Percentiles rank a stretch among this genome's conserved stretches.
Conservation (phyloP, 2,329 filamentous ascomycete genomes). For the Exophiala phaeomuriformis region DNA sequence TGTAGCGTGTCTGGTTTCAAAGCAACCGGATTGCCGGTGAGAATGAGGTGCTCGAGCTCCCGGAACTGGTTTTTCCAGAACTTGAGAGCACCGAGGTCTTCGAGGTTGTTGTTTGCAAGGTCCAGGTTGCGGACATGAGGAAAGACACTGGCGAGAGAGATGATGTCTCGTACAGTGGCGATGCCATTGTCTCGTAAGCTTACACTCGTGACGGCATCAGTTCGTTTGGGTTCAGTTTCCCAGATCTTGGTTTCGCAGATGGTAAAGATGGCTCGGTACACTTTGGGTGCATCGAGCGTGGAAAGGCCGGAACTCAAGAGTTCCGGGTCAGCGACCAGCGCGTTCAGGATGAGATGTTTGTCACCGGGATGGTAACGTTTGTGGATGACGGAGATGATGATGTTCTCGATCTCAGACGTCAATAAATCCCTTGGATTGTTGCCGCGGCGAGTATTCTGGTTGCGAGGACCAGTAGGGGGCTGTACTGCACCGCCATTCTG, state of each 20-base stretch:
- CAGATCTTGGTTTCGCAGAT: slow-evolving; percentile 69
- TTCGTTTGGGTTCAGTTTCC: slow-evolving; percentile 62
- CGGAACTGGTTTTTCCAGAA: slow-evolving; percentile 74
- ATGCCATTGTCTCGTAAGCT: slow-evolving; percentile 76
- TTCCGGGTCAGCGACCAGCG: slow-evolving; percentile 63
- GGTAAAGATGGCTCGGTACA: slow-evolving; percentile 86
- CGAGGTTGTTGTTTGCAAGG: slow-evolving; percentile 74
- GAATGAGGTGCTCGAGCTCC: slow-evolving; percentile 69
- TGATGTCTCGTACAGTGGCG: slow-evolving; percentile 63
- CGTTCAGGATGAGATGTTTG: slow-evolving; percentile 79
- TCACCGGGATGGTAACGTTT: slow-evolving; percentile 62
- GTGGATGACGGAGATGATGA: slow-evolving; percentile 51
- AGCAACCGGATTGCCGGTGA: slow-evolving; percentile 69
- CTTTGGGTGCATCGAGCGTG: slow-evolving; percentile 65
- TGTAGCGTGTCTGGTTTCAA: slow-evolving; percentile 54
- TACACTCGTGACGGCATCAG: slow-evolving; percentile 72
- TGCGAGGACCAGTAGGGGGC: slow-evolving; percentile 14
- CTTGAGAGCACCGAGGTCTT: slow-evolving; percentile 58
- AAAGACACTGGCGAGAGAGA: slow-evolving; percentile 67
- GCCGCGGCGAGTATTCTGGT: background rate
- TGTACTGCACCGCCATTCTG: slow-evolving; percentile 8
- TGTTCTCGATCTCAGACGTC: slow-evolving; percentile 32
- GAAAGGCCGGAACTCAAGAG: slow-evolving; percentile 71
- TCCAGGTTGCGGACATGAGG: slow-evolving; percentile 84
- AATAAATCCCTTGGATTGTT: slow-evolving; percentile 6